phyloP scores from a whole-genome alignment of 2,329 filamentous ascomycete genomes.

The Sarocladium strictum region DNA sequence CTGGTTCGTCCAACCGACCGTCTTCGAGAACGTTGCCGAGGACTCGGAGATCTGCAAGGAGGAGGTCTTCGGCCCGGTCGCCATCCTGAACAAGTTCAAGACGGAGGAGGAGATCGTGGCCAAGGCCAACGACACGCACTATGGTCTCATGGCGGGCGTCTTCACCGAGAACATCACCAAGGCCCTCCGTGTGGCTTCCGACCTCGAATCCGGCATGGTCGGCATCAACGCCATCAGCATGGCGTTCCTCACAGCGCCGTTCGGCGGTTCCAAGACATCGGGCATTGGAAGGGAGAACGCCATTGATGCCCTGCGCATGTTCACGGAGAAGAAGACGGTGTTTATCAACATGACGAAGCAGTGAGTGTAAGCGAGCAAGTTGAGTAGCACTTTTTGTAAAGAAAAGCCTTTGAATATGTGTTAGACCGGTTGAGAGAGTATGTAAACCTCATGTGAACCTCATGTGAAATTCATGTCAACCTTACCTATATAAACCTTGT shows the following conservation, averaged over 20 bases:
- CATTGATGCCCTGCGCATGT: slow-evolving; percentile 39
- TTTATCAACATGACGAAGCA: slow-evolving; percentile 33
- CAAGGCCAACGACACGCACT: slow-evolving; percentile 50
- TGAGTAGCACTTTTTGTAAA: too few species aligned
- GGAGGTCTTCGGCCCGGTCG: slow-evolving; percentile 54
- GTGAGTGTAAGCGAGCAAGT: slow-evolving; percentile 1
- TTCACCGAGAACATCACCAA: slow-evolving; percentile 60
- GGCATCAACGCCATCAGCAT: slow-evolving; percentile 53
- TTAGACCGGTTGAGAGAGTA: too few species aligned
- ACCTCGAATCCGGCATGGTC: slow-evolving; percentile 63
- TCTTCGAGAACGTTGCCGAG: slow-evolving; percentile 37
- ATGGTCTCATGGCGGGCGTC: slow-evolving; percentile 37
- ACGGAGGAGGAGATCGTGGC: slow-evolving; percentile 48
- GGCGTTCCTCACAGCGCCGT: slow-evolving; percentile 34
- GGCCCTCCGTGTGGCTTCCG: slow-evolving; percentile 47
- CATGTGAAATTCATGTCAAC: too few species aligned
- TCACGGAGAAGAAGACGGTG: slow-evolving; percentile 44
- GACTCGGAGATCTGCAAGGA: slow-evolving; percentile 41
- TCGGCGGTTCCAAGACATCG: slow-evolving; percentile 45
- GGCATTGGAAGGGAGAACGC: slow-evolving; percentile 44
- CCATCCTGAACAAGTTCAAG: slow-evolving; percentile 48
- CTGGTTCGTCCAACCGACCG: slow-evolving; percentile 38
- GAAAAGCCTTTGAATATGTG: too few species aligned
- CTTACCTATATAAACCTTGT: too few species aligned
- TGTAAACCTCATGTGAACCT: too few species aligned